A percentile compares a stretch with the other conserved stretches of the same genome.
phyloP scores from a whole-genome alignment of 2,329 filamentous ascomycete species.

The Colletotrichum magnum region DNA sequence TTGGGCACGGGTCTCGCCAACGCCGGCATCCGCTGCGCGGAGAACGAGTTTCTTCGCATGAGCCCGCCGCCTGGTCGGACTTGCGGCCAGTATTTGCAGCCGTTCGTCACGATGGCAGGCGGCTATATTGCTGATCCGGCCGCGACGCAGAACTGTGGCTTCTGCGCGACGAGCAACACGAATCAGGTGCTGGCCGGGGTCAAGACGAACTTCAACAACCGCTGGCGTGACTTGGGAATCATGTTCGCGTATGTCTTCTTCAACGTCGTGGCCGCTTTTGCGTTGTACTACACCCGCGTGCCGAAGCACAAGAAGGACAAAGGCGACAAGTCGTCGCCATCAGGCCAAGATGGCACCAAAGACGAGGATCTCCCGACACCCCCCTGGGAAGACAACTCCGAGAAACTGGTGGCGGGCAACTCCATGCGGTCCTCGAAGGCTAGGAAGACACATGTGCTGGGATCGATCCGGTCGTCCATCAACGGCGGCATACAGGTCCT shows the following conservation, averaged over 20 bases:
- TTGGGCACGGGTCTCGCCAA: constrained; percentile 75
- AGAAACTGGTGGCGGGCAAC: background rate
- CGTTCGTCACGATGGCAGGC: constrained; percentile 60
- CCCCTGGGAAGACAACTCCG: background rate
- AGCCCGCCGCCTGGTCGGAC: constrained; percentile 67
- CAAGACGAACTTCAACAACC: constrained; percentile 60
- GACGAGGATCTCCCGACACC: background rate
- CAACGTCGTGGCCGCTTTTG: constrained; percentile 66
- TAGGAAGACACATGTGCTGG: background rate
- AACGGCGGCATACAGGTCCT: background rate
- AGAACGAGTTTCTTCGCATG: constrained; percentile 76
- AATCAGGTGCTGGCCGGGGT: constrained; percentile 43
- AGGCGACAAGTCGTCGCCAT: background rate
- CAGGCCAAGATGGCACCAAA: background rate
- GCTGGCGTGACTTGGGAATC: constrained; percentile 72
- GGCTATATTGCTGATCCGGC: constrained; percentile 63
- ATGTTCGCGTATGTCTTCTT: constrained; percentile 69
- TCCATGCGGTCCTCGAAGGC: background rate
- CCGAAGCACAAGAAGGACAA: constrained; percentile 54
- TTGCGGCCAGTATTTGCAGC: constrained; percentile 69
- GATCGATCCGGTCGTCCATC: constrained; percentile 21
- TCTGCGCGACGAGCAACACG: constrained; percentile 31
- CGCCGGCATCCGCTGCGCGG: constrained; percentile 70
- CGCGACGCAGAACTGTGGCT: constrained; percentile 47
- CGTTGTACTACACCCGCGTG: constrained; percentile 67